These are phyloP conservation scores for Suillus plorans DNA, from an alignment of 768 basidiomycete genomes.

Conservation along the genomic window DNA sequence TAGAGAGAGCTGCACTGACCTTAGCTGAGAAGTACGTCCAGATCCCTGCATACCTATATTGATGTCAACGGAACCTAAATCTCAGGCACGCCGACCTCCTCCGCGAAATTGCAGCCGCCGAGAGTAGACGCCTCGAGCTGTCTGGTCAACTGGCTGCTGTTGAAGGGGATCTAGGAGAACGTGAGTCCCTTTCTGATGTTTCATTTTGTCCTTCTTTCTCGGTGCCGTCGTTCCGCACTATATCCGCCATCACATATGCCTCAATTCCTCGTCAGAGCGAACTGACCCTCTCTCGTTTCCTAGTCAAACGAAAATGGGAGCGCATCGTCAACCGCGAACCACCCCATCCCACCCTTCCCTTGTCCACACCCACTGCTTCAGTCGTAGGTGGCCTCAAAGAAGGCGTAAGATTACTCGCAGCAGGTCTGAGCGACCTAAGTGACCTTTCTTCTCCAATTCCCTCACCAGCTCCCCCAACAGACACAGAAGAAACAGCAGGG, in stretches of 20 bases:
- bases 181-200: slow-evolving; percentile 35
- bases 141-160: slow-evolving; percentile 70
- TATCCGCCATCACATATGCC: background rate
- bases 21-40: slow-evolving; percentile 67
- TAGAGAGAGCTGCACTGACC: slow-evolving; percentile 49
- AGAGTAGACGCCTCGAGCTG: slow-evolving; percentile 79
- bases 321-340: slow-evolving; percentile 60
- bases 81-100: slow-evolving; percentile 80
- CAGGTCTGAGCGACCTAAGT: slow-evolving; percentile 37
- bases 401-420: slow-evolving; percentile 60
- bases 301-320: slow-evolving; percentile 85
- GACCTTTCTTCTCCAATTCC: slow-evolving; percentile 20
- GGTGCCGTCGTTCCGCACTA: slow-evolving; percentile 3
- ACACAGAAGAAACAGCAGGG: slow-evolving; percentile 21
- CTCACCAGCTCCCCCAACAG: slow-evolving; percentile 12
- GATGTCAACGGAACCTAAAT: background rate
- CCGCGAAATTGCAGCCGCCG: slow-evolving; percentile 86
- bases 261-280: background rate
- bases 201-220: background rate
- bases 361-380: slow-evolving; percentile 20
- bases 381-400: slow-evolving; percentile 64
- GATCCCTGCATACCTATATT: background rate
- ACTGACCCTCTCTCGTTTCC: background rate
- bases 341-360: background rate
- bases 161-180: slow-evolving; percentile 68